Percentiles rank a stretch among this genome's conserved stretches.
Conservation (phyloP, 116 monocot genomes). For the Papilionanthe hybrid region DNA sequence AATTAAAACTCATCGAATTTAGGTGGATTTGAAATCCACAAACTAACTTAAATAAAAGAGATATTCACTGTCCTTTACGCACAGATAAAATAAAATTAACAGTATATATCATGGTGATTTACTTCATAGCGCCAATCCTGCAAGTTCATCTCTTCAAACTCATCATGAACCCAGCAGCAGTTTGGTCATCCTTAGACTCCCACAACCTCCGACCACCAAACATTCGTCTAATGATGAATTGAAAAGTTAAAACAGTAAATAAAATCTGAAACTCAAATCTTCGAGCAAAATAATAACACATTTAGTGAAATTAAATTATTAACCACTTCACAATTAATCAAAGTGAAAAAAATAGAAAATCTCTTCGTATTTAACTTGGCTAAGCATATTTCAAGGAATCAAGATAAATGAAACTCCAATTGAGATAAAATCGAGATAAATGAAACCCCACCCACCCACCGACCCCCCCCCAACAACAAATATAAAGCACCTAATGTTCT, state of each 20-base stretch:
- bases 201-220: conserved; percentile 67
- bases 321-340: conserved; percentile 1
- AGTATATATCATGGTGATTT: no score
- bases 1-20: neutral
- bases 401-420: neutral
- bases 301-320: neutral
- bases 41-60: neutral
- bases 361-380: neutral
- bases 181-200: conserved; percentile 86
- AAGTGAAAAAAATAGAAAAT: neutral
- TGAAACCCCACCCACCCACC: neutral
- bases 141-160: conserved; percentile 88
- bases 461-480: no score
- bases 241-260: neutral
- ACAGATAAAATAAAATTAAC: neutral
- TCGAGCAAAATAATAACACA: neutral
- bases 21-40: neutral
- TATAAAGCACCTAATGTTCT: neutral
- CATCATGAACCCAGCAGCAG: conserved; percentile 96
- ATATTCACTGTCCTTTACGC: neutral
- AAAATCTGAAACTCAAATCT: neutral
- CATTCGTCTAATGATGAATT: conserved; percentile 31
- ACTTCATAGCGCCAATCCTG: conserved; percentile 55
- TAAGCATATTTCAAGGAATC: neutral
- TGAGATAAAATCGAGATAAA: neutral